Evolutionary conservation across 768 basidiomycete species (phyloP).

Genomic region (Galerina marginata): DNA sequence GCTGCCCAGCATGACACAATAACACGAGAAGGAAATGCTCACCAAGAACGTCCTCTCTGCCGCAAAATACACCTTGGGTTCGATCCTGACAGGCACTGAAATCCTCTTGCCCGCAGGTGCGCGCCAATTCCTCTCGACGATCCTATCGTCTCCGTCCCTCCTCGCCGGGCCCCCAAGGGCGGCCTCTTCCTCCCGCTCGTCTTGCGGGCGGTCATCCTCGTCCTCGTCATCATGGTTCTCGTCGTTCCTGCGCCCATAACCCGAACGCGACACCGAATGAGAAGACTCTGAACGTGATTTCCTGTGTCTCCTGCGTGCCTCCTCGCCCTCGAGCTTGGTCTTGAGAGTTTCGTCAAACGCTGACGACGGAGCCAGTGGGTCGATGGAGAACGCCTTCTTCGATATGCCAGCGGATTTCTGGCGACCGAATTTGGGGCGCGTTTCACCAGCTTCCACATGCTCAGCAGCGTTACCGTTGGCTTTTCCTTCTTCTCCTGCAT

Average conservation of each 20-base stretch:
- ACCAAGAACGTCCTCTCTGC: constrained; percentile 94
- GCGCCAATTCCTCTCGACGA: constrained; percentile 69
- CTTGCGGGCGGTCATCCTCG: constrained; percentile 37
- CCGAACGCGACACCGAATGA: neutral
- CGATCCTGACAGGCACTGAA: constrained; percentile 92
- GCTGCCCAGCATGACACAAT: neutral
- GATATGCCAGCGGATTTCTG: constrained; percentile 25
- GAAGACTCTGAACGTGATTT: constrained; percentile 22
- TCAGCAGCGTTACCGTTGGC: constrained; percentile 1
- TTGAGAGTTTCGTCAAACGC: constrained; percentile 86
- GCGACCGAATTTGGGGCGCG: constrained; percentile 41
- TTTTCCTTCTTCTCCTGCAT: constrained; percentile 9
- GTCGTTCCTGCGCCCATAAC: neutral
- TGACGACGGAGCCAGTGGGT: constrained; percentile 84
- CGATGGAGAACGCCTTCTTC: constrained; percentile 62
- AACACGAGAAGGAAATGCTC: constrained; percentile 37
- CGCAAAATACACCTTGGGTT: constrained; percentile 98
- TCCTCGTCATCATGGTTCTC: constrained; percentile 18
- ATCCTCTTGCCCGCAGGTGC: constrained; percentile 91
- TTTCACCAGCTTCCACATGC: constrained; percentile 26
- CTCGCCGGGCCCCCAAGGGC: constrained; percentile 33
- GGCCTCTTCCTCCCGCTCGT: constrained; percentile 48
- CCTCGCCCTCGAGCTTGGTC: constrained; percentile 59
- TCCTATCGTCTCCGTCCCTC: constrained; percentile 49
- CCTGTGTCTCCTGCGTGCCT: constrained; percentile 29